A percentile compares a stretch with the other conserved stretches of the same genome.
phyloP scores from a whole-genome alignment of 2,329 filamentous ascomycete genomes.

The Colletotrichum sojae region DNA sequence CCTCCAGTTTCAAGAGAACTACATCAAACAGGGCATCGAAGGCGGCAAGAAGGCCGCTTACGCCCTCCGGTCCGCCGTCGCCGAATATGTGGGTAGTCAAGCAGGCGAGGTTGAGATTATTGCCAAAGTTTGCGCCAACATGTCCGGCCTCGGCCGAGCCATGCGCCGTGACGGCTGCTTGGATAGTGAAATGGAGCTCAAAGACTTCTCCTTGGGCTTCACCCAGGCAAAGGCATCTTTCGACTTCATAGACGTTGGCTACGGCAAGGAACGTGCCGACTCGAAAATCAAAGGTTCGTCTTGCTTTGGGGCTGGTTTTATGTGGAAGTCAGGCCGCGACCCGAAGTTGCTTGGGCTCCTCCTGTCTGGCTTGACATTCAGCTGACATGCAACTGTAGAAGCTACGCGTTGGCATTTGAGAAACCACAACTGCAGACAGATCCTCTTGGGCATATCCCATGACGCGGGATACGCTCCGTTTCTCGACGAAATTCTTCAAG shows the following conservation, averaged over 20 bases:
- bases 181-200: constrained; percentile 60
- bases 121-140: constrained; percentile 69
- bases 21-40: constrained; percentile 67
- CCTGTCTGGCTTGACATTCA: background rate
- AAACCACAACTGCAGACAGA: constrained; percentile 73
- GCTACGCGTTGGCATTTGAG: constrained; percentile 69
- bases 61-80: constrained; percentile 63
- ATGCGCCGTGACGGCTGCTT: constrained; percentile 65
- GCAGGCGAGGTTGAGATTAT: constrained; percentile 67
- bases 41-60: constrained; percentile 68
- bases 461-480: constrained; percentile 73
- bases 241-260: constrained; percentile 75
- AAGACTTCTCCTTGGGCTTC: constrained; percentile 72
- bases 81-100: constrained; percentile 60
- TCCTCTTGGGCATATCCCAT: constrained; percentile 74
- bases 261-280: constrained; percentile 70
- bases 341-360: too few species aligned
- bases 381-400: constrained; percentile 53
- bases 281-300: constrained; percentile 71
- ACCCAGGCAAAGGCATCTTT: constrained; percentile 71
- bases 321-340: background rate
- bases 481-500: constrained; percentile 67
- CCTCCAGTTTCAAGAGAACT: constrained; percentile 69
- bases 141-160: constrained; percentile 64
- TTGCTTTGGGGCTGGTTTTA: background rate